Evolutionary conservation across 352 stramenopile genomes (phyloP).

Genomic region (Pythium pyrilobum): DNA sequence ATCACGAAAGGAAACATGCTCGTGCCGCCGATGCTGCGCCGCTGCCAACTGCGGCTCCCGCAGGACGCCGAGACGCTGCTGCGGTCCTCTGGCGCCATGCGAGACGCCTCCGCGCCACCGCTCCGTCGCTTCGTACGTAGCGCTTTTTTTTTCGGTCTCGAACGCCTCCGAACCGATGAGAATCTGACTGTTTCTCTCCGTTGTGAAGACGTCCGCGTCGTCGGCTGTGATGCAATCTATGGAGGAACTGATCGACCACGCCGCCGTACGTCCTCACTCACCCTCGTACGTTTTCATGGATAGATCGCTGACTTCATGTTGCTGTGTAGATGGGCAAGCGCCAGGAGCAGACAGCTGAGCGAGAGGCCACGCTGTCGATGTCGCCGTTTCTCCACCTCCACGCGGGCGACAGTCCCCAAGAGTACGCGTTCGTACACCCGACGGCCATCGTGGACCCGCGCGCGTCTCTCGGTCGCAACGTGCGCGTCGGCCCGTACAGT

Average conservation of each 20-base stretch:
- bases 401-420: background rate
- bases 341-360: conserved; percentile 4
- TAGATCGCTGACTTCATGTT: background rate
- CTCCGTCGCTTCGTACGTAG: conserved; percentile 12
- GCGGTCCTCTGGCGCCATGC: background rate
- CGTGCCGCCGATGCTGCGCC: conserved; percentile 9
- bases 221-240: conserved; percentile 32
- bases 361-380: background rate
- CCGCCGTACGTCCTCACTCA: conserved; percentile 9
- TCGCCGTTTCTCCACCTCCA: conserved; percentile 8
- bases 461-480: conserved; percentile 44
- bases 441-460: conserved; percentile 70
- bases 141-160: background rate
- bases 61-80: conserved; percentile 10
- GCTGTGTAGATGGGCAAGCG: conserved; percentile 14
- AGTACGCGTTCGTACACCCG: conserved; percentile 39
- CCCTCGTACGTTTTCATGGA: background rate
- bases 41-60: conserved; percentile 6
- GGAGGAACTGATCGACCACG: conserved; percentile 50
- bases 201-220: conserved; percentile 3
- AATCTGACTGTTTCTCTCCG: background rate
- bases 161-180: background rate
- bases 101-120: background rate
- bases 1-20: conserved; percentile 4
- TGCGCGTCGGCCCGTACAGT: conserved; percentile 69